Base-by-base conservation (phyloP, 192 early-diverging fungal genomes). In the Backusella parvicylindrica region DNA sequence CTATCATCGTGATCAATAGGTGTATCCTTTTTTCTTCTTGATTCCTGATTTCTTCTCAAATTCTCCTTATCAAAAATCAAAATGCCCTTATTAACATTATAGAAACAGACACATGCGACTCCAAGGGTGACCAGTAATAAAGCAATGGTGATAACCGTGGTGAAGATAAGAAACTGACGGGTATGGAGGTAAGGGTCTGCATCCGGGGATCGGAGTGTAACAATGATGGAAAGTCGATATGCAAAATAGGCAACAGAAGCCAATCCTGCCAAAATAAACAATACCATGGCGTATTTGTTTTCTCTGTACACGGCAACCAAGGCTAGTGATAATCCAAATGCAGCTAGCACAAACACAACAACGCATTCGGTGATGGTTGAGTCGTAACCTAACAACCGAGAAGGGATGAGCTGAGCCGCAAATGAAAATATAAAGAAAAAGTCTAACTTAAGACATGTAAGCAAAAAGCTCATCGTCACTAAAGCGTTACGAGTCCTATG, bases 381-480 rank as follows among this genome's bases (percentile, higher is more conserved):
- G 35, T 68, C 63, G 37, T 86, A 83, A 8, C 70, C 70, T 2
- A 86, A 75, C 6, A 71, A 30, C 12, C 65, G 36, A 3, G 84
- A 83, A 11, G 84, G 84, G 16, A 86, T 81, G 7, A 86, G 66
- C 63, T 86, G 84, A 7, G 81, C 77, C 1, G 80, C 84, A 41
- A 82, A 86, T 12, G 82, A 71, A 37, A 81, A 77, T 6, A 83
- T 60, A 65, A 86, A 86, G 53, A 77, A 86, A 41, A 84, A 71
- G 64, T 86, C 82, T 3, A 86, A 63, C 49, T 86, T 86, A 11
- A 86, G 71, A 18, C 83, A 66, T 18, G 84, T 86, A 32, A 83
- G 43, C 21, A 86, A 38, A 21, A 86, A 65, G 2, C 80, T 77
- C 2, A 76, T 63, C 5, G 50, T 68, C n/a, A 81, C 69, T 37